phyloP scores from a whole-genome alignment of 2,329 filamentous ascomycete species.

The Rhinocladiella similis region DNA sequence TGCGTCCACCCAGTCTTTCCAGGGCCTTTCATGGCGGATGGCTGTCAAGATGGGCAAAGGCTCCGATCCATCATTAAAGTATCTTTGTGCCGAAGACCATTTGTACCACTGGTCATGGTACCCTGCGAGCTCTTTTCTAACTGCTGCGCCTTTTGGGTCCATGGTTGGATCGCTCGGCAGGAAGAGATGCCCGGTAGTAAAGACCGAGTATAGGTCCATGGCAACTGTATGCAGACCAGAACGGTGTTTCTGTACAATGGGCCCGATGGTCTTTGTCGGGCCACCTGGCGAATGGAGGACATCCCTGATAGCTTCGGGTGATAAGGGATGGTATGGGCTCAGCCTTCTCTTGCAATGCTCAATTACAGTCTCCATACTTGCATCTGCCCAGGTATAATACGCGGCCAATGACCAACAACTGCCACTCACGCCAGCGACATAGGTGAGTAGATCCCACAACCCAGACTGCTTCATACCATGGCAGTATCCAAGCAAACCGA shows the following conservation, averaged over 20 bases:
- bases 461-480: constrained; percentile 17
- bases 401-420: constrained; percentile 20
- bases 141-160: not conserved
- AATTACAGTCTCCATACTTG: constrained; percentile 16
- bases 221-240: constrained; percentile 16
- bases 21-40: constrained; percentile 19
- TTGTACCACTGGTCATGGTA: constrained; percentile 16
- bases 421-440: constrained; percentile 17
- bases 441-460: constrained; percentile 19
- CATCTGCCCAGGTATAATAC: constrained; percentile 20
- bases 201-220: constrained; percentile 22
- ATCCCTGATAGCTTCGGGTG: constrained; percentile 16
- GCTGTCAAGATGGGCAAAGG: constrained; percentile 18
- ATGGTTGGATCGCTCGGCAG: constrained; percentile 10
- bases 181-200: constrained; percentile 20
- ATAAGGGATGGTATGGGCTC: constrained; percentile 17
- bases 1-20: constrained; percentile 21
- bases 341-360: constrained; percentile 16
- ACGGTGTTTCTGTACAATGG: constrained; percentile 17
- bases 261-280: constrained; percentile 14
- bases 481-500: constrained; percentile 17
- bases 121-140: constrained; percentile 13
- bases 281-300: constrained; percentile 16
- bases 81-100: constrained; percentile 12
- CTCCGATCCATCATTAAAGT: constrained; percentile 12